Percentiles rank a stretch among this genome's conserved stretches.
phyloP scores from a whole-genome alignment of 2,329 filamentous ascomycete species.

The Hymenoscyphus infarciens region DNA sequence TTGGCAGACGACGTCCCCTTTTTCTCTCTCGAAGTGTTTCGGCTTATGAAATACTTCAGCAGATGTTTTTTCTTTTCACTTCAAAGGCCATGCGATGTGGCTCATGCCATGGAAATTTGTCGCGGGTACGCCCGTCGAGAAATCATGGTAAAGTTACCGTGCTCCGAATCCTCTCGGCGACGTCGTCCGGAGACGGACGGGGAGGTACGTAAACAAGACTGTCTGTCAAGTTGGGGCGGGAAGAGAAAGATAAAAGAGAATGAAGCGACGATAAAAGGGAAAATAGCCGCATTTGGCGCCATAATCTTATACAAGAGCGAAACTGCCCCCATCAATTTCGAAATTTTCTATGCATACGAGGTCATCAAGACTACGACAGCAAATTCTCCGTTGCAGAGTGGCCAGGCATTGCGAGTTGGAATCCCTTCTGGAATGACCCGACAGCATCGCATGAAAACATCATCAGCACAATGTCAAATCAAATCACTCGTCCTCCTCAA shows the following conservation, averaged over 20 bases:
- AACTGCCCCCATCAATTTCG: too few species aligned
- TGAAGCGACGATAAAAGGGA: not conserved
- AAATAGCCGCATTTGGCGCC: too few species aligned
- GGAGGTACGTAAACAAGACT: not conserved
- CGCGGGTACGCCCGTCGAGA: not conserved
- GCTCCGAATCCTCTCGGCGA: not conserved
- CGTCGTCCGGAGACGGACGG: not conserved
- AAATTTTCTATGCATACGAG: too few species aligned
- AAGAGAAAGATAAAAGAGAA: not conserved
- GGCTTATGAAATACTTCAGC: not conserved
- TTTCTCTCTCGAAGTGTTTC: not conserved
- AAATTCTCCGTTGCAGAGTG: not conserved
- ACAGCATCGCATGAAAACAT: conserved; percentile 2
- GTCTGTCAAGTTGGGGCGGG: not conserved
- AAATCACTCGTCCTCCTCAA: not conserved
- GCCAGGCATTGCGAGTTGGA: not conserved
- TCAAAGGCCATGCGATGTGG: not conserved
- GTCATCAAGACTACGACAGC: too few species aligned
- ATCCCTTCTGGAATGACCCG: not conserved
- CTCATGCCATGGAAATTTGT: not conserved
- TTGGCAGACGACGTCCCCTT: not conserved
- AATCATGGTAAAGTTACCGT: not conserved
- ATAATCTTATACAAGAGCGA: too few species aligned
- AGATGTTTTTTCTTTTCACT: not conserved
- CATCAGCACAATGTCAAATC: not conserved